Base-by-base conservation (phyloP, 352 stramenopile genomes). In the Thalassiosira livingstoniorum region DNA sequence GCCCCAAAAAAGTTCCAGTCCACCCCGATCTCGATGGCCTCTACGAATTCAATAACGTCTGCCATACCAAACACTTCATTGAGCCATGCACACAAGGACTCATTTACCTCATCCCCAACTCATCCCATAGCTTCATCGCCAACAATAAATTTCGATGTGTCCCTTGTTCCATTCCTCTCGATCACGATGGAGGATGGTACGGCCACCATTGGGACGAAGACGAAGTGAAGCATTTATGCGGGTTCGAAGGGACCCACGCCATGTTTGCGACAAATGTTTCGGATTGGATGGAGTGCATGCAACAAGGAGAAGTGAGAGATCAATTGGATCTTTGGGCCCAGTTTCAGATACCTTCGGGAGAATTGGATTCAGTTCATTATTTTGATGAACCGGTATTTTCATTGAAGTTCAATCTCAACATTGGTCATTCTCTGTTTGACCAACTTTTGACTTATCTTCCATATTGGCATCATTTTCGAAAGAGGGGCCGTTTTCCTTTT, bases 381-480 rank as follows among this genome's bases (percentile, higher is more conserved):
- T 65, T 45, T 29, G 29, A 65, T 23, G 57, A 45, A 32, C 32
- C 57, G 7, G 57, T 45, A 23, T 45, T 45, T 7, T 39, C 57
- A 65, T 65, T 65, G 57, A 29, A n/a, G 18, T 65, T 65, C 29
- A 29, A 65, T 47, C 18, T 25, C 29, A 65, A 65, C 27, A 65
- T 65, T 23, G 57, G 57, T 21, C 57, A 65, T 65, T 21, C 7
- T 43, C 15, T 65, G 2, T 65, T n/a, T 1, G 57, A 65, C 43
- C 34, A 65, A 15, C 25, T 65, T 27, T n/a, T 65, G 27, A 65
- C 34, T 43, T 65, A 65, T 65, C 57, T 65, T 43, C 57, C 57
- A 15, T 32, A 65, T 42, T 65, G 57, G 57, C 27, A 65, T 58
- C 11, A 58, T 10, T 58, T 58, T 23, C 47, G 47, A 45, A 4